phyloP scores from a whole-genome alignment of 23 red algal genomes.

The Cyanidioschyzon merolae region DNA sequence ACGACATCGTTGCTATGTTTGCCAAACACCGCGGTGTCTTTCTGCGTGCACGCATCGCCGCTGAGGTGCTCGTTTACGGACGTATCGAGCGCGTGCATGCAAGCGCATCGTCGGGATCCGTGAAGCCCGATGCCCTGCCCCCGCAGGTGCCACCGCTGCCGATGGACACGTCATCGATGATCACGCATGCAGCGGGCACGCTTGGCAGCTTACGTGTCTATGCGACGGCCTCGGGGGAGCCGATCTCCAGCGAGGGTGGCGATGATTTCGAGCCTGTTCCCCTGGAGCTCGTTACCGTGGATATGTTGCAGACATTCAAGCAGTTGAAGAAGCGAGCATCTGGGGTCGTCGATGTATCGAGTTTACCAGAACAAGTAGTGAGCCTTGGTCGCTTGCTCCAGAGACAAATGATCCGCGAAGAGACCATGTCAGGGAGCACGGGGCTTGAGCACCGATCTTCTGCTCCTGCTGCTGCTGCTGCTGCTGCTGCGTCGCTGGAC shows the following conservation, averaged over 20 bases:
- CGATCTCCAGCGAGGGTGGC: neutral
- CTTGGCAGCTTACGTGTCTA: neutral
- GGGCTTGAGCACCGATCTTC: neutral
- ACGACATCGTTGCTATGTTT: slow-evolving; percentile 14
- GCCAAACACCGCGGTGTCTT: slow-evolving; percentile 16
- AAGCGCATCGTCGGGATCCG: neutral
- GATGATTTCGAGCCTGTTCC: neutral
- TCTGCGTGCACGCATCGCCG: neutral
- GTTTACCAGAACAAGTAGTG: neutral
- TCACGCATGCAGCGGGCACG: neutral
- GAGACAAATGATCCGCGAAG: neutral
- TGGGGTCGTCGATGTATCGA: neutral
- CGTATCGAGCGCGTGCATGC: neutral
- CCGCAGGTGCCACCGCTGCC: too few relatives aligned
- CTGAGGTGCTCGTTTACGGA: neutral
- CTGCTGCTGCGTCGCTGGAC: neutral
- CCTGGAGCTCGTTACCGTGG: neutral
- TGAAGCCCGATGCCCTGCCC: neutral
- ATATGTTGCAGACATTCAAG: neutral
- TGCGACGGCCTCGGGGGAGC: neutral
- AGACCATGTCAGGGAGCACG: neutral
- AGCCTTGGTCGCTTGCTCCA: neutral
- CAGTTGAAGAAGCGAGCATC: slow-evolving; percentile 15
- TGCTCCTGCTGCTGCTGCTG: neutral
- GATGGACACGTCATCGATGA: neutral